phyloP scores from a whole-genome alignment of 2,329 filamentous ascomycete species.

The Domatiomyces globalis region DNA sequence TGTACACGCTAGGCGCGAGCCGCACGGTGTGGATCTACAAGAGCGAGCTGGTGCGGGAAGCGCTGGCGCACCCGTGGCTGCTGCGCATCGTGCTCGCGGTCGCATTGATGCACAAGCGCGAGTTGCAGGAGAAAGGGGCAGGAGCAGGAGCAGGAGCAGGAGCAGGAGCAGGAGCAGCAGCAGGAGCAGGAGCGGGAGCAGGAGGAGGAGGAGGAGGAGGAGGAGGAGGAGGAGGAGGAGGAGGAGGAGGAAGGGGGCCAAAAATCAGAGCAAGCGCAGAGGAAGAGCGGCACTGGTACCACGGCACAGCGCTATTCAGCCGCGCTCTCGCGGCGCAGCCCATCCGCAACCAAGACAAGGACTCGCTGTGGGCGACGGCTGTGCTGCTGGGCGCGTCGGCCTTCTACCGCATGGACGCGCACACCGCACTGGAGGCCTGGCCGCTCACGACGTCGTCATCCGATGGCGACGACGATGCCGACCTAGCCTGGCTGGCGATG shows the following conservation, averaged over 20 bases:
- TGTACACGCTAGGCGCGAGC: too few species aligned
- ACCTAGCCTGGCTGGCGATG: slow-evolving; percentile 47
- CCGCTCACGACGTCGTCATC: too few species aligned
- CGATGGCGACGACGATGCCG: slow-evolving; percentile 26
- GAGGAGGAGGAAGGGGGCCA: neutral
- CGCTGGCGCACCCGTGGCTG: too few species aligned
- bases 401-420: slow-evolving; percentile 29
- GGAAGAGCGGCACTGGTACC: slow-evolving; percentile 34
- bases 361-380: slow-evolving; percentile 36
- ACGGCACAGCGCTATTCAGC: slow-evolving; percentile 30
- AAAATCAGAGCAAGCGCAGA: slow-evolving; percentile 17
- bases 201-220: too few species aligned
- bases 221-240: neutral
- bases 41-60: too few species aligned
- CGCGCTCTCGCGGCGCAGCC: slow-evolving; percentile 22
- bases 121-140: too few species aligned
- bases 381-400: slow-evolving; percentile 29
- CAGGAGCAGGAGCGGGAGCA: too few species aligned
- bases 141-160: too few species aligned
- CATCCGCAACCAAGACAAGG: slow-evolving; percentile 23
- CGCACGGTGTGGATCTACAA: too few species aligned
- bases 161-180: too few species aligned
- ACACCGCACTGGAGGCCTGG: slow-evolving; percentile 38
- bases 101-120: too few species aligned
- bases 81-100: too few species aligned